These are phyloP conservation scores for Nothophytophthora sp. DNA, from an alignment of 352 stramenopile genomes.

Conservation along the genomic window DNA sequence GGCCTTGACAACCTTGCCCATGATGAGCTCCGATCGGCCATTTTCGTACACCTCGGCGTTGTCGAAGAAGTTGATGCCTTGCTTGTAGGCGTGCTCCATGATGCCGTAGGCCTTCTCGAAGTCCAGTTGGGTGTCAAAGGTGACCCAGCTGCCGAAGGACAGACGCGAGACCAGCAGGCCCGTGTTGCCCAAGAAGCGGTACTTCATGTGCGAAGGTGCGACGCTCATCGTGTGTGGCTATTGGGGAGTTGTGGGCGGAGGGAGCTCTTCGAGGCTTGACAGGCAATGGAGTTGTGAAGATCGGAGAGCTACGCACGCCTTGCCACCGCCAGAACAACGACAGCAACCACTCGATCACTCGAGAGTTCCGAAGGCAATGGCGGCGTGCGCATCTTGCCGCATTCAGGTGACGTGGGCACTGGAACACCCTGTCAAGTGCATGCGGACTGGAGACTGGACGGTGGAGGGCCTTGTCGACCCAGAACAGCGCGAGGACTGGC, in stretches of 20 bases:
- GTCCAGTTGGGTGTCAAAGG: conserved; percentile 49
- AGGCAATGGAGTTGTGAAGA: conserved; percentile 14
- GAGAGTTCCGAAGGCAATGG: no score
- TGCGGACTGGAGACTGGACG: conserved; percentile 14
- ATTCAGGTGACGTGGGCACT: conserved; percentile 19
- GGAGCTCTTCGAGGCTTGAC: background rate
- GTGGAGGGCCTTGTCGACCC: conserved; percentile 35
- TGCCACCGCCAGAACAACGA: conserved; percentile 18
- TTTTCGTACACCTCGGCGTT: conserved; percentile 60
- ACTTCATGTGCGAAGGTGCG: conserved; percentile 45
- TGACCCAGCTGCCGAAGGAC: conserved; percentile 57
- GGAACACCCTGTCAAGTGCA: background rate
- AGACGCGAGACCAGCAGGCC: conserved; percentile 48
- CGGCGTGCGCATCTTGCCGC: no score
- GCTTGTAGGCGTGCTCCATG: conserved; percentile 63
- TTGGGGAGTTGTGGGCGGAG: conserved; percentile 1
- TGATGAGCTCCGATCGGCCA: conserved; percentile 52
- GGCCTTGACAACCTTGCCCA: conserved; percentile 55
- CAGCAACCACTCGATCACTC: no score
- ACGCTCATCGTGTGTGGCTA: conserved; percentile 6
- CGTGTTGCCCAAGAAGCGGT: conserved; percentile 52
- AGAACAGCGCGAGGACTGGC: conserved; percentile 24
- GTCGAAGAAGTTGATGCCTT: conserved; percentile 72
- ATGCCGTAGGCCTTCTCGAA: conserved; percentile 59
- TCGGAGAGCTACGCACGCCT: conserved; percentile 4